These are phyloP conservation scores for Warburgia ugandensis DNA, from an alignment of 164 flowering plant genomes.

Conservation along the genomic window DNA sequence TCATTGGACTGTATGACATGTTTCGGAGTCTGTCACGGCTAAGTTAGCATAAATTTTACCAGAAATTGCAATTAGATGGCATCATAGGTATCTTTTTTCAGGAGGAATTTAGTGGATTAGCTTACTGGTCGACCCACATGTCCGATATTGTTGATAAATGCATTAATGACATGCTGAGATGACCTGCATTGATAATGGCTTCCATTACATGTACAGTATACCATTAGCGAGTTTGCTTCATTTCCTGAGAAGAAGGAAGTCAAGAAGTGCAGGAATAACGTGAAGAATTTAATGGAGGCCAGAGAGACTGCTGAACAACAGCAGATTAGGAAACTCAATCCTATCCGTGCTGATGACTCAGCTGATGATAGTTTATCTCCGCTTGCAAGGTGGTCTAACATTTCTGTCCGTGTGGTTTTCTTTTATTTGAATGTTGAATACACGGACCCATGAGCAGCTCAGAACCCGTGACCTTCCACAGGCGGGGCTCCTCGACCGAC, in stretches of 20 bases:
- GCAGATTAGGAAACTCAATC: conserved; percentile 21
- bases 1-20: no score
- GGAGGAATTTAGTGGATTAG: no score
- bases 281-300: conserved; percentile 61
- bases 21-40: no score
- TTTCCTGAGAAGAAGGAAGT: conserved; percentile 59
- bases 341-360: conserved; percentile 56
- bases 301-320: conserved; percentile 33
- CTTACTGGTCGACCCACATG: no score
- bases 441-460: no score
- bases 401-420: not conserved
- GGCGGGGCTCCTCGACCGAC: no score
- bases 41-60: no score
- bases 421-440: not conserved
- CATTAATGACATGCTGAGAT: conserved; percentile 8
- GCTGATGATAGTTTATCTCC: conserved; percentile 29
- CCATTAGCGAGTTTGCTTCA: conserved; percentile 75
- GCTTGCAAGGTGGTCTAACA: conserved; percentile 40
- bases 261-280: conserved; percentile 32
- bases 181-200: not conserved
- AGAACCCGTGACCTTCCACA: no score
- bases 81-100: no score
- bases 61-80: no score
- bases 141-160: no score
- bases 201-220: conserved; percentile 37